Evolutionary conservation across 306 rosid genomes (phyloP), one percentile per base, ranked within the genome.

Genomic region (Macrotyloma uniflorum): DNA sequence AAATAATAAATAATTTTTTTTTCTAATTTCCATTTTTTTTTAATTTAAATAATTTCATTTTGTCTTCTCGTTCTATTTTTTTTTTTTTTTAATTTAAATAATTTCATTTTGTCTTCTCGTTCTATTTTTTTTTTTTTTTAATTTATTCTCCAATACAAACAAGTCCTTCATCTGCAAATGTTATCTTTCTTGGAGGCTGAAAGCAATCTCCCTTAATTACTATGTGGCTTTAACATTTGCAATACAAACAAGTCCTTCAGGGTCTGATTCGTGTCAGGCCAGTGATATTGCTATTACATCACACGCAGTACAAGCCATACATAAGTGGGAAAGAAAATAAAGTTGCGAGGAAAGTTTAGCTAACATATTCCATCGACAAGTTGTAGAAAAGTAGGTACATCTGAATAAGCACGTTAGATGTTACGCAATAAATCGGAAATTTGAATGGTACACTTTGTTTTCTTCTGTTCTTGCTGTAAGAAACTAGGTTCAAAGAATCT

Each of bases 401-500:
- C 26, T 32, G 20, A 55, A 77, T 35, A 66, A 40, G 3, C 69
- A 57, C 67, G 28, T 13, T 63, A 76, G 35, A 47, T 71, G 63
- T 58, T 50, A 11, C 19, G 36, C 79, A 38, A 64, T 42, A 50
- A 13, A 75, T 75, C 10, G 16, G 70, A 58, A 66, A 47, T 22
- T 64, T 55, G 35, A 47, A 69, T 33, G 64, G 46, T 69, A 50
- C 43, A 73, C 30, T 30, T 75, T 32, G 16, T 68, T 73, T 74
- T 47, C 58, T 28, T 35, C 42, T 64, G 24, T 59, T 45, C 40
- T 66, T 28, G 51, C 70, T 55, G 8, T 32, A 67, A 50, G 61
- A 71, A 33, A 35, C 45, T 45, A 49, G 43, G 64, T 62, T 28
- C 68, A 71, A 77, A 43, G 36, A 72, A 72, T 66, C 70, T 78